phyloP scores from a whole-genome alignment of 805 yeast species.

The Pichia exigua region DNA sequence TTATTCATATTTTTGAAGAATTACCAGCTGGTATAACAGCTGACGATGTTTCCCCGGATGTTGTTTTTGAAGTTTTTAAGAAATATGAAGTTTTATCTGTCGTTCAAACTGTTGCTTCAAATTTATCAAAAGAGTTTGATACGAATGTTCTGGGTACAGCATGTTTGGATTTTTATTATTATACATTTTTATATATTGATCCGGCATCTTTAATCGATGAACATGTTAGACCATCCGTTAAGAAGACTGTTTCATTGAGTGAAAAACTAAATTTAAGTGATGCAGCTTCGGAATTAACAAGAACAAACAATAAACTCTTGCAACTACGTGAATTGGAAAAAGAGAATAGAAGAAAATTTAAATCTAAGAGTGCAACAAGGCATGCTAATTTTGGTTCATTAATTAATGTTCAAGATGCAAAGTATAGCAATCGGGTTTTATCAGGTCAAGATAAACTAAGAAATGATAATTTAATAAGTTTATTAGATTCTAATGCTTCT shows the following conservation, averaged over 20 bases:
- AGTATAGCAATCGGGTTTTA: constrained; percentile 49
- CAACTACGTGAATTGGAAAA: constrained; percentile 56
- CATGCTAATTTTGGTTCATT: constrained; percentile 91
- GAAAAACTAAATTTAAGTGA: constrained; percentile 1
- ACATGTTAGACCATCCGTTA: neutral
- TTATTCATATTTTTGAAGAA: constrained; percentile 26
- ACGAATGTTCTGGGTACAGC: constrained; percentile 51
- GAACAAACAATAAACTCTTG: constrained; percentile 30
- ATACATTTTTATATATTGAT: constrained; percentile 51
- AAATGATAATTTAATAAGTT: constrained; percentile 43
- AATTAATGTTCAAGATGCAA: constrained; percentile 56
- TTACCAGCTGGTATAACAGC: constrained; percentile 49
- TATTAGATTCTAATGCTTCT: constrained; percentile 56
- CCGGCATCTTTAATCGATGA: constrained; percentile 21
- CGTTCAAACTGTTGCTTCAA: constrained; percentile 60
- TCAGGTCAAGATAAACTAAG: constrained; percentile 55
- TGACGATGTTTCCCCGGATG: constrained; percentile 63
- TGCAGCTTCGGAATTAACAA: neutral
- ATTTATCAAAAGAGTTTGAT: constrained; percentile 58
- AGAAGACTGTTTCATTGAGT: neutral
- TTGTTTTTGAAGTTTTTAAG: constrained; percentile 51
- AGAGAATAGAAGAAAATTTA: constrained; percentile 32
- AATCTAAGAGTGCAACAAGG: constrained; percentile 32
- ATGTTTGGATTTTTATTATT: constrained; percentile 62
- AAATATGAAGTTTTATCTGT: constrained; percentile 67